These are phyloP conservation scores for Colletotrichum tabaci DNA, from an alignment of 2,329 filamentous ascomycete species.

Conservation along the genomic window DNA sequence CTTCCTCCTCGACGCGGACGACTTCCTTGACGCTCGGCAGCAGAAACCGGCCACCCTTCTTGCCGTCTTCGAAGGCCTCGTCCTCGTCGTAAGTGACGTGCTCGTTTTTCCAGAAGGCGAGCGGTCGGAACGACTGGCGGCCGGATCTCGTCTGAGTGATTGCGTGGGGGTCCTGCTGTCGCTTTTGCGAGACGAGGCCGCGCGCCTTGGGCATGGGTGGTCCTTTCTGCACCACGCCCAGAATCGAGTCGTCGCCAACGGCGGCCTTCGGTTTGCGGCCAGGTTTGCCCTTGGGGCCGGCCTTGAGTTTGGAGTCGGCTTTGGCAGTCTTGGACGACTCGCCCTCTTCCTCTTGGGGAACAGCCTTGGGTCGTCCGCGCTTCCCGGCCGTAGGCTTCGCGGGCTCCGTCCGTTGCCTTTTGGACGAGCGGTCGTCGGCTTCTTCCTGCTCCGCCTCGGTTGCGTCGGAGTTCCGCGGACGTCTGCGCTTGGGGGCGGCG, in stretches of 20 bases:
- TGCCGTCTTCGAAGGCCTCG: slow-evolving; percentile 62
- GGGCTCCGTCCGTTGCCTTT: slow-evolving; percentile 43
- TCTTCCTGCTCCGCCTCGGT: slow-evolving; percentile 39
- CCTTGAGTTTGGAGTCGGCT: slow-evolving; percentile 47
- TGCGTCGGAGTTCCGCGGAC: slow-evolving; percentile 35
- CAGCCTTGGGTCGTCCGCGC: slow-evolving; percentile 46
- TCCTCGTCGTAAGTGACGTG: slow-evolving; percentile 78
- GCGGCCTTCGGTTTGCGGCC: slow-evolving; percentile 57
- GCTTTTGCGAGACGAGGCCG: slow-evolving; percentile 67
- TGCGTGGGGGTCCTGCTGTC: slow-evolving; percentile 63
- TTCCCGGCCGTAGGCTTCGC: slow-evolving; percentile 38
- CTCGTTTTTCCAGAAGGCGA: slow-evolving; percentile 92
- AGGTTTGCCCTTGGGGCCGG: slow-evolving; percentile 46
- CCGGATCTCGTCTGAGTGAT: slow-evolving; percentile 80
- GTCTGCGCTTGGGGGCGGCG: slow-evolving; percentile 38
- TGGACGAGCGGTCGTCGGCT: slow-evolving; percentile 40
- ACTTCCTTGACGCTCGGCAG: slow-evolving; percentile 82
- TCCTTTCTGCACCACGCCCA: slow-evolving; percentile 64
- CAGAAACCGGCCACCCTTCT: slow-evolving; percentile 63
- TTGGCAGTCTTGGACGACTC: slow-evolving; percentile 39
- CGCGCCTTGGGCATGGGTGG: slow-evolving; percentile 70
- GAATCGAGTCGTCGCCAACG: slow-evolving; percentile 60
- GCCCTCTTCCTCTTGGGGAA: slow-evolving; percentile 41
- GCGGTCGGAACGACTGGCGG: slow-evolving; percentile 81
- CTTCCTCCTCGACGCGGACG: slow-evolving; percentile 78